A percentile compares a stretch with the other conserved stretches of the same genome.
Conservation (phyloP, 2,329 filamentous ascomycete genomes). For the Onygenales sp. region DNA sequence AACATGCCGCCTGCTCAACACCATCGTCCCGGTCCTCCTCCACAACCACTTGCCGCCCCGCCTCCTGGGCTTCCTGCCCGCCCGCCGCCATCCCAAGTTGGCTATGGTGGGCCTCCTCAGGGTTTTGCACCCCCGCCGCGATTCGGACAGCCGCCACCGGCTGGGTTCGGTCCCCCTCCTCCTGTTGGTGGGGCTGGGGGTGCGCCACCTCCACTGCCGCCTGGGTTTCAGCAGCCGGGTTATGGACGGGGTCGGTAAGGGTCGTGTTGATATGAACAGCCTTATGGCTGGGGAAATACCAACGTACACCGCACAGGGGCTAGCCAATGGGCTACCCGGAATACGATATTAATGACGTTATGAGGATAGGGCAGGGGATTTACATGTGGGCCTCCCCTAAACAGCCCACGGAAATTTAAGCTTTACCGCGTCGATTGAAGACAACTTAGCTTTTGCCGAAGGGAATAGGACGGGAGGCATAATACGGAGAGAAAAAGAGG, state of each 20-base stretch:
- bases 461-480: no score
- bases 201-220: slow-evolving; percentile 26
- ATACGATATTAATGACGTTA: neutral
- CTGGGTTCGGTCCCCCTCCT: slow-evolving; percentile 36
- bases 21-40: slow-evolving; percentile 48
- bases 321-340: no score
- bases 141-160: slow-evolving; percentile 33
- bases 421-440: no score
- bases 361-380: no score
- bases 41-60: slow-evolving; percentile 37
- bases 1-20: slow-evolving; percentile 28
- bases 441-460: no score
- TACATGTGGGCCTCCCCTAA: no score
- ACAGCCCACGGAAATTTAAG: no score
- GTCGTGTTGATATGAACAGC: neutral
- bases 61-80: slow-evolving; percentile 53
- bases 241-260: slow-evolving; percentile 29
- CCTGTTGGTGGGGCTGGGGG: slow-evolving; percentile 15
- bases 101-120: slow-evolving; percentile 54
- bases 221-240: slow-evolving; percentile 33
- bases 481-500: no score
- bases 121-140: slow-evolving; percentile 29
- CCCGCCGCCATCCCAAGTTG: slow-evolving; percentile 59
- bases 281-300: no score
- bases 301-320: no score